Base-by-base conservation (phyloP, 345 rosid species). In the Ceriops decandra region DNA sequence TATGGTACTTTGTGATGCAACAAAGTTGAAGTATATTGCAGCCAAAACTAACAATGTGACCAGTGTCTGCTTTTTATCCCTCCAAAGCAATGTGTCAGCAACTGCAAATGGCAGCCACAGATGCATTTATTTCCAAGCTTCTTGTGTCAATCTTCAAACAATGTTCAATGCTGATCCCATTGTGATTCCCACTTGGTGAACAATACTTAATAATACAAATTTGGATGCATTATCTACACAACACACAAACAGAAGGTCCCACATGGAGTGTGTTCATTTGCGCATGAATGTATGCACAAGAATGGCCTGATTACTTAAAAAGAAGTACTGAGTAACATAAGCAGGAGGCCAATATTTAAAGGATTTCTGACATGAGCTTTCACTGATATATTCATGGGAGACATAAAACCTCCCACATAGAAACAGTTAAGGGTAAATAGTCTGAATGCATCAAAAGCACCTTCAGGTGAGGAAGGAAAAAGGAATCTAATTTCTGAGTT, bases 61-160 rank as follows among this genome's bases (percentile, higher is more conserved):
- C 72, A 95, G 66, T 19, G 91, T 83, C 77, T 71, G 80, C 86
- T 79, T 87, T 67, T 77, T 84, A 71, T 91, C 90, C 89, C 82
- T 91, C 99, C 95, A 95, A 30, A 91, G 95, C 67, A 95, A 83
- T 17, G 81, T 85, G 73, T 88, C 88, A 57, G 97, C 96, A 85
- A 88, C 99, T 95, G 95, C 80, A 84, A 79, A 68, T 66, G 68
- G 19, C 52, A 75, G 47, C 52, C 68, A 46, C 42, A 62, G 68
- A 20, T 52, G 52, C 54, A 67, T 71, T 71, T 46, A 71, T 49
- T 30, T 30, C 26, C 6, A 7, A 21, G 52, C 20, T 31, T 19
- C 10, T 52, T 52, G 24, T 57, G 49, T 64, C 42, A 66, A 51
- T 13, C 35, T 42, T 60, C 63, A 60, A 49, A 36, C 21, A 24